Evolutionary conservation across 2,329 filamentous ascomycete genomes (phyloP), one percentile per base, ranked within the genome.

Genomic region (Ophiostoma montium): DNA sequence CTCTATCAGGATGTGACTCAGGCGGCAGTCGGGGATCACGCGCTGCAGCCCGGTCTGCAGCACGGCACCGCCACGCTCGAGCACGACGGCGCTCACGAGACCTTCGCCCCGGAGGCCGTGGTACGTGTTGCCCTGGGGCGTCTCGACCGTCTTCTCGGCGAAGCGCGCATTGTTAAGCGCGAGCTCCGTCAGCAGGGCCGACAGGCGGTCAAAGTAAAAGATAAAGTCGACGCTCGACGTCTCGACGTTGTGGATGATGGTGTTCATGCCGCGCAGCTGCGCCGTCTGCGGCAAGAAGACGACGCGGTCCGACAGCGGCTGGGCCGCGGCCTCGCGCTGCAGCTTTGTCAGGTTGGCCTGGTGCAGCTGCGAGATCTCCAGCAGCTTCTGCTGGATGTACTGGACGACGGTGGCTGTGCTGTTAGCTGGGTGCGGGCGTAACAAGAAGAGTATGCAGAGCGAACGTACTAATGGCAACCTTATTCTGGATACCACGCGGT

Each of bases 121-220:
- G 61, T 96, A 96, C 30, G 66, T 65, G 52, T 76, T 67, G 5
- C 80, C 78, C 48, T 79, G 72, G 0, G 90, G 83, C 0, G 90
- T 96, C 38, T 75, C 68, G 47, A 95, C 74, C 12, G 69, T 70
- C 13, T 67, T 65, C 15, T 76, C 72, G 18, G 73, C 66, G 63
- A 90, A 95, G 15, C 76, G 73, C 50, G 86, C 75, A 58, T 84
- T 84, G 60, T 90, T 86, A 54, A 90, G 71, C 2, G 85, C 85
- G 76, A 80, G 70, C 64, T 96, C 90, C 43, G 96, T 77, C 23
- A 96, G 71, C 47, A 95, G 70, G n/a, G 84, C 79, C 2, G 86
- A 80, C 35, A 96, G 70, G 35, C 92, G 78, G 65, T 98, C 88
- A 63, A 96, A 95, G 66, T 96, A 96, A 66, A 96, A 96, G 54